Conservation (phyloP, 1,139 yeast species). For the Lodderomyces jiufengensis region DNA sequence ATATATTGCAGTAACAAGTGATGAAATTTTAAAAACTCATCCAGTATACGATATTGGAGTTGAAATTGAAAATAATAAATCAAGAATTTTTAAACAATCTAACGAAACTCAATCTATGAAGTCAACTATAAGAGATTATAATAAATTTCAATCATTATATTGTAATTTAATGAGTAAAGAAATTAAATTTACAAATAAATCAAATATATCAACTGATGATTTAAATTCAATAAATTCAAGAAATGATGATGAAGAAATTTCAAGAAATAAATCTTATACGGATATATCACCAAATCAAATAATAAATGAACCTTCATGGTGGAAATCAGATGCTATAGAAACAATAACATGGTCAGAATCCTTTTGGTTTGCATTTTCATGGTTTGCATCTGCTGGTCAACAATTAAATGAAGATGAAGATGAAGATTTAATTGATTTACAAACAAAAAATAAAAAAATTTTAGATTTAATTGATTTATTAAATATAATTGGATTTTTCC, state of each 20-base stretch:
- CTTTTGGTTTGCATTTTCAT: constrained; percentile 68
- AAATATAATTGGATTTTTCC: constrained; percentile 54
- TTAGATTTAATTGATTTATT: constrained; percentile 17
- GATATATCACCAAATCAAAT: constrained; percentile 2
- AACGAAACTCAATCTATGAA: constrained; percentile 12
- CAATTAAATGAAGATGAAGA: constrained; percentile 6
- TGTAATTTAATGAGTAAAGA: constrained; percentile 16
- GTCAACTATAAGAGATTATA: constrained; percentile 37
- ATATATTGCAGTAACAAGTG: constrained; percentile 67
- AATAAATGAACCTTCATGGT: constrained; percentile 38
- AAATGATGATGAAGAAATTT: not conserved
- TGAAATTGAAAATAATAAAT: constrained; percentile 15
- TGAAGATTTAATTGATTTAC: no score
- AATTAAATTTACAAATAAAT: constrained; percentile 9
- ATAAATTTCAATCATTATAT: constrained; percentile 34
- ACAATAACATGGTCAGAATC: constrained; percentile 62
- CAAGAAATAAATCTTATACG: constrained; percentile 1
- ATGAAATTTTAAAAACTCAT: constrained; percentile 58
- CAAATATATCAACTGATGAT: constrained; percentile 21
- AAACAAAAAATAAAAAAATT: no score
- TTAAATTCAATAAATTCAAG: constrained; percentile 20
- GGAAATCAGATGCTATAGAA: constrained; percentile 43
- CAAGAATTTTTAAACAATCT: not conserved
- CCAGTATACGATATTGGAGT: constrained; percentile 54
- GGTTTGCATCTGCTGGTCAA: constrained; percentile 88